Base-by-base conservation (phyloP, 805 yeast species). In the Kuraishia cidri region DNA sequence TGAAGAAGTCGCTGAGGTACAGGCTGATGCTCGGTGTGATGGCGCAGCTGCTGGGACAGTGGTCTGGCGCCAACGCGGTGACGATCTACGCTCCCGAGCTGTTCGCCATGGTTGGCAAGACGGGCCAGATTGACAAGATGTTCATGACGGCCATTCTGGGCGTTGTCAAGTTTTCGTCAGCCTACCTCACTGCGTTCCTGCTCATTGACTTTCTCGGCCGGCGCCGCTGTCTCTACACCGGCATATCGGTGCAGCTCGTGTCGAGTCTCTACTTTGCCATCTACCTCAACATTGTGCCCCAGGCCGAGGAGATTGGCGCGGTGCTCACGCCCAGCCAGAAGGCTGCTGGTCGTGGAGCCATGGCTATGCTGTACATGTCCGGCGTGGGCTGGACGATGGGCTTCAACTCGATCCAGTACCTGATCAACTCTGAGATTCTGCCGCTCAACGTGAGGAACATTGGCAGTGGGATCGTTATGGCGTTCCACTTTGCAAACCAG, bases 301-400 rank as follows among this genome's bases (percentile, higher is more conserved):
- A 60, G 29, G 66, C 66, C 7, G 59, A 62, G 1, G 47, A 49
- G 2, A 50, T 44, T 4, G 58, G 43, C 9, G 52, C 44, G 5
- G 39, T 26, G 0, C 46, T 64, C 39, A 47, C 61, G 1, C 37
- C 54, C 0, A 45, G 63, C 3, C 48, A 61, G 36, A 35, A 38
- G 15, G 40, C 44, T 4, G 74, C 74, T 2, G 57, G 69, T 22
- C 48, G 55, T 31, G 72, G 58, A 32, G 78, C 77, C 6, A 47
- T 72, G 42, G 74, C 75, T 1, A 62, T 71, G 30, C 43, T 73
- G 18, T 72, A 56, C 42, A 42, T 72, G 24, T 56, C 63, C 21
- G 79, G 79, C 42, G 56, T 62, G 15, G 77, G 76, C 24, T 73
- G 79, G 79, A 66, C 74, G 21, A 47, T 72, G 50, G 79, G 79